phyloP scores from a whole-genome alignment of 129 eudicot species.

The Helichrysum umbraculigerum region DNA sequence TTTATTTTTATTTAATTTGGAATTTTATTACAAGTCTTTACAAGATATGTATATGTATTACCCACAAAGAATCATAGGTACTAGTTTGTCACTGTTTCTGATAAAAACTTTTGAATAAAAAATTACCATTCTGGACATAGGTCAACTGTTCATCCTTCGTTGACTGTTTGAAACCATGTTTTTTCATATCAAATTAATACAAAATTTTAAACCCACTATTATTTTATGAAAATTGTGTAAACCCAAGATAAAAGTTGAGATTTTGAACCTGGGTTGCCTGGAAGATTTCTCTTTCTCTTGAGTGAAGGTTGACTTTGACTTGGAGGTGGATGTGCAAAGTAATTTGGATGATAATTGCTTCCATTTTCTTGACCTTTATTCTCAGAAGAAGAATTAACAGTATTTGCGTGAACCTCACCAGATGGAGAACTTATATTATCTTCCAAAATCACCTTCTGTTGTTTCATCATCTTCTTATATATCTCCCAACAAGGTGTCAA shows the following conservation, averaged over 20 bases:
- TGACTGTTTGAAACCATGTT: not conserved
- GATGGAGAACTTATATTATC: conserved; percentile 58
- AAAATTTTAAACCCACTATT: not conserved
- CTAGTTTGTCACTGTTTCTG: not conserved
- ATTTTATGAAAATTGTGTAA: not conserved
- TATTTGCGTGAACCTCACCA: conserved; percentile 44
- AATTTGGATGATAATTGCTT: conserved; percentile 27
- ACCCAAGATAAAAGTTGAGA: conserved; percentile 11
- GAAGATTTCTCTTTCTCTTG: conserved; percentile 71
- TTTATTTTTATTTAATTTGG: not conserved
- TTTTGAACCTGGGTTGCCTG: conserved; percentile 72
- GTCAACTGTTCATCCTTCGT: not conserved
- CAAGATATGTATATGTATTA: not conserved
- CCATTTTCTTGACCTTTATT: conserved; percentile 42
- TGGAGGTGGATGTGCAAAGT: conserved; percentile 38
- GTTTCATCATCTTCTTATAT: conserved; percentile 46
- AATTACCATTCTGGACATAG: not conserved
- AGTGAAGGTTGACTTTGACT: conserved; percentile 47
- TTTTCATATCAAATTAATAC: not conserved
- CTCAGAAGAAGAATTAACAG: conserved; percentile 48
- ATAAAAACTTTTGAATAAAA: not conserved
- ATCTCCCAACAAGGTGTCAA: conserved; percentile 6
- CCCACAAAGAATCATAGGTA: not conserved
- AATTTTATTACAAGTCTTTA: not conserved
- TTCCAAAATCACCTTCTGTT: conserved; percentile 40